A percentile compares a stretch with the other conserved stretches of the same genome.
These are phyloP conservation scores for Monilinia vaccinii-corymbosi DNA, from an alignment of 2,329 filamentous ascomycete genomes.

Conservation along the genomic window DNA sequence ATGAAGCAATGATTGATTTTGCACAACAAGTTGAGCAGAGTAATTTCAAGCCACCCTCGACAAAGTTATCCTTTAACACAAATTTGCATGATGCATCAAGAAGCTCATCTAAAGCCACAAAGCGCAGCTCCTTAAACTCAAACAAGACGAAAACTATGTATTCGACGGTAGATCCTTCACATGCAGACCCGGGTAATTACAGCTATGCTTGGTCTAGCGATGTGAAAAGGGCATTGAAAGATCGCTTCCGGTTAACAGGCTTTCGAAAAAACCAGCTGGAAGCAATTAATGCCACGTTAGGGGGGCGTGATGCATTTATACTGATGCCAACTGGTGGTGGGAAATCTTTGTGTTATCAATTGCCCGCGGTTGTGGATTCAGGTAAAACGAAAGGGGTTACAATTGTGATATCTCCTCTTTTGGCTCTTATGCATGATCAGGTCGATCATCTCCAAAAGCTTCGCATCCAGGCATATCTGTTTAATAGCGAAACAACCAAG, in stretches of 20 bases:
- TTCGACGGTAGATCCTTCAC: constrained; percentile 25
- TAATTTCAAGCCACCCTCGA: constrained; percentile 17
- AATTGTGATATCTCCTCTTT: constrained; percentile 84
- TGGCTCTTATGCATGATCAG: constrained; percentile 97
- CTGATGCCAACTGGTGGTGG: constrained; percentile 97
- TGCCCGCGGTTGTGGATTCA: constrained; percentile 74
- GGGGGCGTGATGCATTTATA: constrained; percentile 83
- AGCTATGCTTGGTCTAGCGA: constrained; percentile 76
- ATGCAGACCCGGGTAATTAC: constrained; percentile 42
- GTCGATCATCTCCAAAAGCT: constrained; percentile 70
- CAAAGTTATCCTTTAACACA: constrained; percentile 21
- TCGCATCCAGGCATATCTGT: constrained; percentile 67
- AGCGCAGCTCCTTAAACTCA: constrained; percentile 5
- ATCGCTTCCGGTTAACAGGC: constrained; percentile 73
- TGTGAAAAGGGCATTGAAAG: constrained; percentile 69
- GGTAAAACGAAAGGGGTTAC: constrained; percentile 82
- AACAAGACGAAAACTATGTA: constrained; percentile 24
- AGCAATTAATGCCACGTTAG: constrained; percentile 87
- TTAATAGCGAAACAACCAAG: constrained; percentile 66
- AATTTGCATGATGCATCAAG: constrained; percentile 15
- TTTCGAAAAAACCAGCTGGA: constrained; percentile 90
- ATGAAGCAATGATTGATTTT: constrained; percentile 33
- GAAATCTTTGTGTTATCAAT: constrained; percentile 93
- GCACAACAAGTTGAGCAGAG: constrained; percentile 35
- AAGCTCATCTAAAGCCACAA: constrained; percentile 14